These are phyloP conservation scores for Pseudopithomyces chartarum DNA, from an alignment of 2,329 filamentous ascomycete species.

Conservation along the genomic window DNA sequence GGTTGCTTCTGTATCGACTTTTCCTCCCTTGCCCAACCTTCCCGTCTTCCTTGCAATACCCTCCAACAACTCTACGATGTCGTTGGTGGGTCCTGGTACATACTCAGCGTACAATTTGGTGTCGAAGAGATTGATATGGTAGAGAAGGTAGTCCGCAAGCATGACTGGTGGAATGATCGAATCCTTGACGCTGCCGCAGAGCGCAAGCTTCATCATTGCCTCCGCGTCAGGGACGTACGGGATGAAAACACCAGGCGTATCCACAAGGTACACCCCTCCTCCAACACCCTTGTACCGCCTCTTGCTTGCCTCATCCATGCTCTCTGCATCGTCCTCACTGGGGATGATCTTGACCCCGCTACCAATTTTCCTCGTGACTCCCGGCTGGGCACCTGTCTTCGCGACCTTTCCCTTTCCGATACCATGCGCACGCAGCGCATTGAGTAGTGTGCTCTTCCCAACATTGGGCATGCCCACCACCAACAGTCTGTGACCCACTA, in stretches of 20 bases:
- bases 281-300: constrained; percentile 40
- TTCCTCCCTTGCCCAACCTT: constrained; percentile 73
- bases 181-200: constrained; percentile 90
- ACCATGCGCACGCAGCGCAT: constrained; percentile 75
- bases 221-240: constrained; percentile 86
- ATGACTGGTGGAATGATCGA: constrained; percentile 78
- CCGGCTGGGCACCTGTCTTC: constrained; percentile 82
- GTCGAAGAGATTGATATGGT: constrained; percentile 73
- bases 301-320: constrained; percentile 19
- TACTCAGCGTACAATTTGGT: constrained; percentile 67
- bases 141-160: constrained; percentile 89
- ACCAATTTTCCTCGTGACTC: constrained; percentile 84
- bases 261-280: constrained; percentile 78
- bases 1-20: constrained; percentile 71
- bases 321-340: constrained; percentile 53
- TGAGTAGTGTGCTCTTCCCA: constrained; percentile 93
- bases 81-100: constrained; percentile 78
- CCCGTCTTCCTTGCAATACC: constrained; percentile 76
- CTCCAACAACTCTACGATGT: constrained; percentile 73
- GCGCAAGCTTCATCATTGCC: constrained; percentile 91
- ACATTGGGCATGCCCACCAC: constrained; percentile 98
- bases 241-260: constrained; percentile 94
- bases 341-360: constrained; percentile 78
- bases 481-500: constrained; percentile 84
- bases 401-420: constrained; percentile 73